A percentile compares a stretch with the other conserved stretches of the same genome.
Evolutionary conservation across 2,329 filamentous ascomycete genomes (phyloP).

Genomic region (Graphium sp.): DNA sequence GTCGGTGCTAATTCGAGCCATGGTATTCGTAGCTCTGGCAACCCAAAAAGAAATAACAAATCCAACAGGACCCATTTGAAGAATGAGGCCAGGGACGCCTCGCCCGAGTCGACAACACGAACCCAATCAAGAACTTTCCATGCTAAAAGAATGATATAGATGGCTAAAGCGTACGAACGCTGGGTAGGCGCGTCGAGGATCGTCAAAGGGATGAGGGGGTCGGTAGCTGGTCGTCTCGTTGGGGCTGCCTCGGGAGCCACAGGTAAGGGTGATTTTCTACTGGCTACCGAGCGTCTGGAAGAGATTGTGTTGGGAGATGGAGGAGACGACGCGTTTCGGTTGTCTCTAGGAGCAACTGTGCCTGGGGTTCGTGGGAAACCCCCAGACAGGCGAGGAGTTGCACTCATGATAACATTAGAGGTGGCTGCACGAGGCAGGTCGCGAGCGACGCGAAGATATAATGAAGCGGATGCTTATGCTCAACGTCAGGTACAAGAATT

Average conservation of each 20-base stretch:
- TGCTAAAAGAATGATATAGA: constrained; percentile 60
- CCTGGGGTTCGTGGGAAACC: no score
- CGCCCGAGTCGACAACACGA: constrained; percentile 60
- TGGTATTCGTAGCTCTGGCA: constrained; percentile 80
- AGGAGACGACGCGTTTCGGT: no score
- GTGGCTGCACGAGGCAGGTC: no score
- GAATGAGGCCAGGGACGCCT: constrained; percentile 78
- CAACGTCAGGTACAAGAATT: no score
- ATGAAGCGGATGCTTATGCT: no score
- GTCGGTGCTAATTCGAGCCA: constrained; percentile 86
- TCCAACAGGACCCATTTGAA: constrained; percentile 89
- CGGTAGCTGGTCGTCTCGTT: constrained; percentile 12
- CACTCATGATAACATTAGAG: no score
- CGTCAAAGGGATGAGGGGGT: constrained; percentile 62
- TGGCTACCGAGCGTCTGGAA: no score
- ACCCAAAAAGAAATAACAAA: constrained; percentile 67
- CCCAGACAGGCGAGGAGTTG: no score
- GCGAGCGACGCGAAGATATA: no score
- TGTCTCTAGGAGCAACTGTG: no score
- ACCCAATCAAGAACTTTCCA: constrained; percentile 85
- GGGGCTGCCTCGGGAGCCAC: constrained; percentile 22
- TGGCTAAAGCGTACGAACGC: constrained; percentile 67
- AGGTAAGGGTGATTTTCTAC: constrained; percentile 18
- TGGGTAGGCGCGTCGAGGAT: constrained; percentile 83
- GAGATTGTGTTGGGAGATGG: no score